phyloP scores from a whole-genome alignment of 208 protist genomes.

The Herpetomonas samuelpessoai region DNA sequence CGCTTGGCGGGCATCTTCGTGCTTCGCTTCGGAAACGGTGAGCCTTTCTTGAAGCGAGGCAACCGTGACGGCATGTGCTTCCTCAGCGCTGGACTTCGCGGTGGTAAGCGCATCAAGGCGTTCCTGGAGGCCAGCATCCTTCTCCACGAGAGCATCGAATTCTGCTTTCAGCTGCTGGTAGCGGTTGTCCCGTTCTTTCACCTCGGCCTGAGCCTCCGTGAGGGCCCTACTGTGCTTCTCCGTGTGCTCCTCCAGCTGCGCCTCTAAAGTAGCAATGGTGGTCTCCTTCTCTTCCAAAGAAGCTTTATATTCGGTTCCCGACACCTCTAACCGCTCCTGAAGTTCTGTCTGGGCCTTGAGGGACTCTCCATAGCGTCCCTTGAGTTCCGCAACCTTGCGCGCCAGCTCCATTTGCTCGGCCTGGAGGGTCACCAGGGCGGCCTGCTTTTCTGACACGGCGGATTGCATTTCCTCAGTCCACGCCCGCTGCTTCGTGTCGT shows the following conservation, averaged over 20 bases:
- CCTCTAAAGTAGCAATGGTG: not conserved
- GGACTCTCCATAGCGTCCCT: not conserved
- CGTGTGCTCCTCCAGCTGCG: slow-evolving; percentile 7
- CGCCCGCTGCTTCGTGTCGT: no score
- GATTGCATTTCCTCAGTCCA: no score
- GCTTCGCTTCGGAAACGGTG: not conserved
- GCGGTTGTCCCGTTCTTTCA: not conserved
- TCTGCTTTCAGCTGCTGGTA: slow-evolving; percentile 3
- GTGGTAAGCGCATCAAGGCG: not conserved
- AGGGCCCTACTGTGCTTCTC: not conserved
- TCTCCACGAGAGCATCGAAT: not conserved
- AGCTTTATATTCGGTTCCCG: no score
- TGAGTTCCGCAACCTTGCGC: not conserved
- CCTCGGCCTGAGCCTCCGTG: not conserved
- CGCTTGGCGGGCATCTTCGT: no score
- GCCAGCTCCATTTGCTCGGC: not conserved
- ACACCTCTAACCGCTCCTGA: slow-evolving; percentile 1
- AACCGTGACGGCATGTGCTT: slow-evolving; percentile 3
- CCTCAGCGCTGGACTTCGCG: not conserved
- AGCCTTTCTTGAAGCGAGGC: not conserved
- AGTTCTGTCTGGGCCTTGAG: not conserved
- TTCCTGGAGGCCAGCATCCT: not conserved
- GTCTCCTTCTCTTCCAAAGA: not conserved
- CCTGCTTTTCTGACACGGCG: no score
- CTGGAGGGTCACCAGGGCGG: not conserved